phyloP scores from a whole-genome alignment of 495 filamentous ascomycete species.

The Talaromyces adpressus region DNA sequence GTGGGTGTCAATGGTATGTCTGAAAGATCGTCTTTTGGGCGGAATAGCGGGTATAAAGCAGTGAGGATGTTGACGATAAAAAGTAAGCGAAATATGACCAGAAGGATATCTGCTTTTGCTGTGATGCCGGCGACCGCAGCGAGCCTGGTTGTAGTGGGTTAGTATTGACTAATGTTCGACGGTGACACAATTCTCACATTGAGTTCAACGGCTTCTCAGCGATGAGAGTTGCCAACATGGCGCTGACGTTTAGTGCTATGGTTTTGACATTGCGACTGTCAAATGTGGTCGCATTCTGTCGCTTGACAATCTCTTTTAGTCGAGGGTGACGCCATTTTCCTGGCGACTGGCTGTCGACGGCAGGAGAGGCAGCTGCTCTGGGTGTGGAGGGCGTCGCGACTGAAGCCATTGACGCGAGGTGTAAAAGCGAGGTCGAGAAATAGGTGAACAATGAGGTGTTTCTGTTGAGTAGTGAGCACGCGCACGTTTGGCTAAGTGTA shows the following conservation, averaged over 20 bases:
- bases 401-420: slow-evolving; percentile 26
- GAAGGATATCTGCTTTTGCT: slow-evolving; percentile 28
- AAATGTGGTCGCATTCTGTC: slow-evolving; percentile 68
- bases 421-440: not conserved
- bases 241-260: slow-evolving; percentile 55
- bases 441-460: not conserved
- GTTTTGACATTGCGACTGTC: slow-evolving; percentile 58
- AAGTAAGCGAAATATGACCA: slow-evolving; percentile 48
- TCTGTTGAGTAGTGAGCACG: not conserved
- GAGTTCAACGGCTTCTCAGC: slow-evolving; percentile 28
- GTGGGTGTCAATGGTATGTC: slow-evolving; percentile 89
- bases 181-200: slow-evolving; percentile 24
- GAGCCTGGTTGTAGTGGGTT: slow-evolving; percentile 9
- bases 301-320: slow-evolving; percentile 66
- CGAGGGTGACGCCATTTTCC: slow-evolving; percentile 87
- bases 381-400: slow-evolving; percentile 47
- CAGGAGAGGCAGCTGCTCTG: slow-evolving; percentile 46
- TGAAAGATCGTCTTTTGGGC: slow-evolving; percentile 63
- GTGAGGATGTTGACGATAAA: slow-evolving; percentile 58
- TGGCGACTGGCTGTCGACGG: slow-evolving; percentile 48
- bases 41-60: slow-evolving; percentile 62
- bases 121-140: slow-evolving; percentile 18
- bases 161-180: not conserved
- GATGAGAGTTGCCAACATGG: slow-evolving; percentile 43
- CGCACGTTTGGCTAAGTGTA: not conserved